These are phyloP conservation scores for Xylaria sp. DNA, from an alignment of 2,329 filamentous ascomycete species.

Conservation along the genomic window DNA sequence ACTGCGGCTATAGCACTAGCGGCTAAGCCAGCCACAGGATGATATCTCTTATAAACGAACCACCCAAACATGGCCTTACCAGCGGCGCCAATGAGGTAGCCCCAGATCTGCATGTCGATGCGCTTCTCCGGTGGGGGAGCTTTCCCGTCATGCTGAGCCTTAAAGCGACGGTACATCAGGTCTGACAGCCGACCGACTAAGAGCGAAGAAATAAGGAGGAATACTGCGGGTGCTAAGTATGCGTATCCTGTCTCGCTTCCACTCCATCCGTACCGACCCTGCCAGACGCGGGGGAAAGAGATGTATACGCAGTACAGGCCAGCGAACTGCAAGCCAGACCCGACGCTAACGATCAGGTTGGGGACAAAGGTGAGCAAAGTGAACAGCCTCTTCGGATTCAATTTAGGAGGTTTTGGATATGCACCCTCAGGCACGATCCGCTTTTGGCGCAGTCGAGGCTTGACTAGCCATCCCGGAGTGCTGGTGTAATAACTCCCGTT, in stretches of 20 bases:
- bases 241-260: slow-evolving; percentile 33
- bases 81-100: slow-evolving; percentile 51
- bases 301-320: slow-evolving; percentile 33
- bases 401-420: slow-evolving; percentile 28
- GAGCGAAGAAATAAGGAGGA: slow-evolving; percentile 37
- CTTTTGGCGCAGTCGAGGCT: slow-evolving; percentile 27
- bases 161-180: slow-evolving; percentile 42
- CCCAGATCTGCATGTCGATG: slow-evolving; percentile 53
- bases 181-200: slow-evolving; percentile 54
- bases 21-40: slow-evolving; percentile 47
- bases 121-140: slow-evolving; percentile 51
- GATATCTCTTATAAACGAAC: slow-evolving; percentile 48
- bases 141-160: slow-evolving; percentile 40
- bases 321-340: slow-evolving; percentile 29
- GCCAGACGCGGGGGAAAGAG: slow-evolving; percentile 32
- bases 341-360: slow-evolving; percentile 31
- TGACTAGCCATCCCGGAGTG: slow-evolving; percentile 26
- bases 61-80: slow-evolving; percentile 56
- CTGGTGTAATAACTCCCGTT: slow-evolving; percentile 50
- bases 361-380: slow-evolving; percentile 41
- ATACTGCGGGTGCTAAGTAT: slow-evolving; percentile 25
- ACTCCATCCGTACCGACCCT: slow-evolving; percentile 28
- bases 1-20: slow-evolving; percentile 48
- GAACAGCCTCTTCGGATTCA: slow-evolving; percentile 27
- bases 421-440: slow-evolving; percentile 25